Percentiles rank a stretch among this genome's conserved stretches.
These are phyloP conservation scores for Pythium biforme DNA, from an alignment of 352 stramenopile genomes.

Conservation along the genomic window DNA sequence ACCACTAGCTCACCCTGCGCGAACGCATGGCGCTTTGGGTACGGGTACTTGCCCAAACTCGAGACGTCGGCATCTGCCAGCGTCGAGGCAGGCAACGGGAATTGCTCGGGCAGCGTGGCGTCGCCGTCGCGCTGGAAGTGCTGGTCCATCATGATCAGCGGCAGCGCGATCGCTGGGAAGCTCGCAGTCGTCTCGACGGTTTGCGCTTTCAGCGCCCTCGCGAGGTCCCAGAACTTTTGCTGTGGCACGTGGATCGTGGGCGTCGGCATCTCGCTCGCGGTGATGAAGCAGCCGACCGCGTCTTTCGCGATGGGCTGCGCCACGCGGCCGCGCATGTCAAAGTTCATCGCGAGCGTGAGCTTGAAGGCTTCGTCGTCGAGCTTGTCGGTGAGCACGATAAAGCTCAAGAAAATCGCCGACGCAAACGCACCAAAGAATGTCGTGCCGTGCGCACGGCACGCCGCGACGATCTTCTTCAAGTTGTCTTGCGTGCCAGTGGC, in stretches of 20 bases:
- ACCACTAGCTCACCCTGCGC: neutral
- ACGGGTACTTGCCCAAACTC: slow-evolving; percentile 12
- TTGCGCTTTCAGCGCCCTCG: slow-evolving; percentile 34
- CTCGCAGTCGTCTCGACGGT: neutral
- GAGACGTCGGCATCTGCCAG: slow-evolving; percentile 15
- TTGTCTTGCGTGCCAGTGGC: slow-evolving; percentile 35
- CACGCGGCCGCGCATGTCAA: slow-evolving; percentile 48
- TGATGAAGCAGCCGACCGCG: slow-evolving; percentile 40
- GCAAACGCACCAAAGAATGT: slow-evolving; percentile 37
- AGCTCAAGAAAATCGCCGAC: slow-evolving; percentile 28
- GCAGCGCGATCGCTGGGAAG: neutral
- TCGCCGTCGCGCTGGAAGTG: slow-evolving; percentile 13
- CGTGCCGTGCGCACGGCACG: slow-evolving; percentile 39
- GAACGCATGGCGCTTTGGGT: neutral
- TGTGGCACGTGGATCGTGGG: slow-evolving; percentile 12
- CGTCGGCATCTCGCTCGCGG: neutral
- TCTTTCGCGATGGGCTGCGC: slow-evolving; percentile 30
- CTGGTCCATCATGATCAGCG: slow-evolving; percentile 10
- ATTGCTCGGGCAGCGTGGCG: slow-evolving; percentile 1
- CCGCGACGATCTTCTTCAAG: slow-evolving; percentile 28
- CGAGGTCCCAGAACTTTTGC: slow-evolving; percentile 45
- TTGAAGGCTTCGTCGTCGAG: slow-evolving; percentile 34
- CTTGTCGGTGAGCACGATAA: neutral
- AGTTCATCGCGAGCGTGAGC: slow-evolving; percentile 33
- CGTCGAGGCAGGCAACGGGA: slow-evolving; percentile 1